phyloP scores from a whole-genome alignment of 192 early-diverging fungal species.

The Geranomyces michiganensis region DNA sequence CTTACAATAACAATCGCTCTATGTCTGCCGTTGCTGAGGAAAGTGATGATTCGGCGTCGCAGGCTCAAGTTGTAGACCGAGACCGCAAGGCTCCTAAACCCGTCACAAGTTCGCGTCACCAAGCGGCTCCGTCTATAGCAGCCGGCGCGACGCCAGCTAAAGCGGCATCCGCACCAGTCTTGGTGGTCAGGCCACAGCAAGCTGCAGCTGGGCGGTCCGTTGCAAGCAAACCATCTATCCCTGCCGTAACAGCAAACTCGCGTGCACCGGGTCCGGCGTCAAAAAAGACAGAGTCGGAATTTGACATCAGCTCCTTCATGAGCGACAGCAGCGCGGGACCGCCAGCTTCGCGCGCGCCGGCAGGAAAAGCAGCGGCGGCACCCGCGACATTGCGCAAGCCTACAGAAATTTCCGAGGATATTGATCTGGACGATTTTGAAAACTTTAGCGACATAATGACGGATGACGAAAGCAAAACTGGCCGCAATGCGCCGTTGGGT shows the following conservation, averaged over 20 bases:
- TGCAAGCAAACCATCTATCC: neutral
- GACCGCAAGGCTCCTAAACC: neutral
- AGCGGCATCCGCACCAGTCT: neutral
- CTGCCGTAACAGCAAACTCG: neutral
- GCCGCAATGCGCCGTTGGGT: too few relatives aligned
- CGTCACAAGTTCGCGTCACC: neutral
- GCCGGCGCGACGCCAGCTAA: neutral
- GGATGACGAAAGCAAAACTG: neutral
- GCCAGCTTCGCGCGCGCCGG: neutral
- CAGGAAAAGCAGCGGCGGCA: neutral
- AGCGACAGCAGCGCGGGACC: conserved; percentile 1
- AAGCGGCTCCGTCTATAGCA: neutral
- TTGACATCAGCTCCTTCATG: conserved; percentile 7
- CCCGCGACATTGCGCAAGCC: neutral
- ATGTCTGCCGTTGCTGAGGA: conserved; percentile 8
- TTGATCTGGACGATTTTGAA: neutral
- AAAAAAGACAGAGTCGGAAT: conserved; percentile 1
- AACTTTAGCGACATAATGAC: conserved; percentile 6
- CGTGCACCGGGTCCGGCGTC: too few relatives aligned
- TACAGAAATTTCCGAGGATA: too few relatives aligned
- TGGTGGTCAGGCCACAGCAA: neutral
- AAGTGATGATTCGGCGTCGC: neutral
- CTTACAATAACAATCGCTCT: neutral
- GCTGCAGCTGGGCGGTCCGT: neutral
- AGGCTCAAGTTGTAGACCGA: too few relatives aligned